Percentiles rank a stretch among this genome's conserved stretches.
These are phyloP conservation scores for Solanum acaule DNA, from an alignment of 257 asterid species.

Conservation along the genomic window DNA sequence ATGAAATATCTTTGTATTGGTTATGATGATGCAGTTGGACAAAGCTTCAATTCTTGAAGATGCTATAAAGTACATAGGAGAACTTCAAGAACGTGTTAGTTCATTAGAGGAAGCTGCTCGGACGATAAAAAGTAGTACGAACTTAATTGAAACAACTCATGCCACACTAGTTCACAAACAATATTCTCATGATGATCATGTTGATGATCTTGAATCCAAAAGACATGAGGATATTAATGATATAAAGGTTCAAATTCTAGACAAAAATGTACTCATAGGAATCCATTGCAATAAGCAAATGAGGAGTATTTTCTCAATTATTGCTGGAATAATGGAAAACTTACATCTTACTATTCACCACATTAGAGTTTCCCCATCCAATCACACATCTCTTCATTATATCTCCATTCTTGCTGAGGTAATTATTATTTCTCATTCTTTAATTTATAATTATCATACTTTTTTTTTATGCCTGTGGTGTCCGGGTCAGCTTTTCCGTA, in stretches of 20 bases:
- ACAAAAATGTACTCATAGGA: not conserved
- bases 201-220: not conserved
- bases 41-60: slow-evolving; percentile 1
- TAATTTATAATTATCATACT: not conserved
- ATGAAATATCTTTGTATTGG: not conserved
- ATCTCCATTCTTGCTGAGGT: not conserved
- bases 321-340: not conserved
- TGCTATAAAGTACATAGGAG: not conserved
- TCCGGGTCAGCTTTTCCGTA: not conserved
- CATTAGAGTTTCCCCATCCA: not conserved
- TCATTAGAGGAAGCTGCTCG: not conserved
- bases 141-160: not conserved
- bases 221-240: not conserved
- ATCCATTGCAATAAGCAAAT: not conserved
- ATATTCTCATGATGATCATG: not conserved
- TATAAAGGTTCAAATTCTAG: not conserved
- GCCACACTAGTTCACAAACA: not conserved
- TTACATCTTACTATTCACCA: not conserved
- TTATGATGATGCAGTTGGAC: not conserved
- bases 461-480: not conserved
- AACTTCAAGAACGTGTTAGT: not conserved
- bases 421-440: not conserved
- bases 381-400: not conserved
- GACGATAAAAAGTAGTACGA: not conserved
- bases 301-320: not conserved